Evolutionary conservation across 345 rosid genomes (phyloP), one percentile per base, ranked within the genome.

Genomic region (Carallia brachiata): DNA sequence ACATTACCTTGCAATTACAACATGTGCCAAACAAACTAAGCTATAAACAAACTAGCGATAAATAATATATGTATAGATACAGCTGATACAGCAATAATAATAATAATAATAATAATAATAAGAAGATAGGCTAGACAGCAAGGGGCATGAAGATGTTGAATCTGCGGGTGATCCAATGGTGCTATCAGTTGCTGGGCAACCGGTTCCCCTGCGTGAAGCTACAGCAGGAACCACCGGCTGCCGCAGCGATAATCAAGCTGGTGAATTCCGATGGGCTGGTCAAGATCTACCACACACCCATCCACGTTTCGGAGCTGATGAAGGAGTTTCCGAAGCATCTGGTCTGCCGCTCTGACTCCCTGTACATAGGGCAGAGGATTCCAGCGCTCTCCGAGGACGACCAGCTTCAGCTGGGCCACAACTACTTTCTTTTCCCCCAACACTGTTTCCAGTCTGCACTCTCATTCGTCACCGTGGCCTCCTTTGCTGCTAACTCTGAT

Each of bases 341-440:
- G 74, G 82, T 93, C 19, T 90, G 96, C 75, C 84, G 87, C 59
- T 90, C 96, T 0, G 93, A 89, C 69, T 78, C 82, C 0, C 84
- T 93, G 61, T 90, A 86, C 86, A 93, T 93, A 50, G 98, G 98
- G 8, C 93, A 82, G 70, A 90, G 84, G 71, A 88, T 89, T 19
- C 96, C 87, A 4, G 76, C 90, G 44, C 79, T 93, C 16, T 82
- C 97, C 0, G 88, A 75, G 66, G 66, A 77, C 77, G 97, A 93
- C 34, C 78, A 77, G 47, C 92, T 93, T 66, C 88, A 84, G 78
- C 85, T 78, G 15, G 98, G 98, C 27, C 82, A 86, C 64, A 86
- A 73, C 34, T 93, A 90, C 83, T 89, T 93, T 64, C 93, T 93
- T 44, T 87, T 93, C 6, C 98, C 98, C 0, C 75, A 74, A 4